Conservation (phyloP, 305 asterid genomes). For the Fraxinus sp. region DNA sequence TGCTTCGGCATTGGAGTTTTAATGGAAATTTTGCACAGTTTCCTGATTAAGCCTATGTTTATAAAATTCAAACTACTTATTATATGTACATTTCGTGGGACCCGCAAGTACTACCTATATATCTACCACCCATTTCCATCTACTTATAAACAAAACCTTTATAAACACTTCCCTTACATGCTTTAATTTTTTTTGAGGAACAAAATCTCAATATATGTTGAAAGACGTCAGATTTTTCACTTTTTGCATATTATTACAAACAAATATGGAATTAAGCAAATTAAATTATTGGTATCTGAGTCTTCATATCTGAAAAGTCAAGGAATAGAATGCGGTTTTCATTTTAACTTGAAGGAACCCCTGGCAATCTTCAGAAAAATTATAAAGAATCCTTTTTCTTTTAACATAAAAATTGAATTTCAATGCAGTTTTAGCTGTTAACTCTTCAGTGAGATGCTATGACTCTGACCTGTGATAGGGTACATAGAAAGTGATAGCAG, state of each 20-base stretch:
- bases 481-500: slow-evolving; percentile 30
- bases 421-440: neutral
- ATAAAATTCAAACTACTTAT: neutral
- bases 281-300: neutral
- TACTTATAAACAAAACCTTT: neutral
- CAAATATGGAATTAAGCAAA: neutral
- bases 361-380: neutral
- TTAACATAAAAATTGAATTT: neutral
- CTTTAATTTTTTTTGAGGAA: neutral
- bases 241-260: neutral
- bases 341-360: neutral
- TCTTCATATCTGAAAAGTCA: neutral
- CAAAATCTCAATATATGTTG: neutral
- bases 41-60: neutral
- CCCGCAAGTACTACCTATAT: neutral
- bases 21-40: neutral
- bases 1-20: neutral
- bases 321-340: neutral
- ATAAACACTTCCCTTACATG: neutral
- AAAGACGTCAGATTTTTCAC: neutral
- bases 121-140: neutral
- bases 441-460: neutral
- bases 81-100: neutral
- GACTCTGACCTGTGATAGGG: slow-evolving; percentile 11
- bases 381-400: neutral